Base-by-base conservation (phyloP, 192 early-diverging fungal genomes). In the Coemansia sp. region DNA sequence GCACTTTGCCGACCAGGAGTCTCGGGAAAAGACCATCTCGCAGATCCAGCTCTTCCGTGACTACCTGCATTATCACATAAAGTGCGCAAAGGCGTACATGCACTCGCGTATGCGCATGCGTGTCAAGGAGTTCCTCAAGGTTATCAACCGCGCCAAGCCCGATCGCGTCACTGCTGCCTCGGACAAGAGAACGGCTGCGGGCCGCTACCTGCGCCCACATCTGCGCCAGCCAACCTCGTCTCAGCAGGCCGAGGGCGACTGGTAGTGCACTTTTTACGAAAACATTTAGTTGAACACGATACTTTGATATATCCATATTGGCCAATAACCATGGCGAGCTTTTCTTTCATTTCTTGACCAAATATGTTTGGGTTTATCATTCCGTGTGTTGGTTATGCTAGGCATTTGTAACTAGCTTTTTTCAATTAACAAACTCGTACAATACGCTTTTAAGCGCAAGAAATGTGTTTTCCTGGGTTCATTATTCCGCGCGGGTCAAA, bases 21-120 rank as follows among this genome's bases (percentile, higher is more conserved):
- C 88, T 21, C 89, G 90, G 63, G 92, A 94, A 69, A 91, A 91
- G 59, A 93, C 92, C 5, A 98, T 98, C 49, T 98, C 95, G 35
- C 88, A 92, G 66, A 95, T 98, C 69, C 95, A 95, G 79, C 86
- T 98, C 60, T 98, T 97, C 90, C 86, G 95, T 43, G 95, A 99
- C 82, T 99, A 97, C 79, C 84, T 99, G 62, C 97, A 99, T 75
- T 99, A 97, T 82, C 97, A 99, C 69, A 97, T 99, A 83, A 99
- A 99, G 83, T 95, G 94, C 58, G 93, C 94, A 51, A 99, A 99
- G 84, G 94, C 97, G 0, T 99, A 98, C 70, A 94, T 99, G 94
- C 94, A 98, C 81, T 94, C 94, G 15, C 89, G 97, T 45, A 96
- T 99, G 94, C 82, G 97, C 52, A 87, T 92, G 51, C 88, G 97